These are phyloP conservation scores for Cryptosporidium meleagridis DNA, from an alignment of 169 alveolate genomes.

Conservation along the genomic window DNA sequence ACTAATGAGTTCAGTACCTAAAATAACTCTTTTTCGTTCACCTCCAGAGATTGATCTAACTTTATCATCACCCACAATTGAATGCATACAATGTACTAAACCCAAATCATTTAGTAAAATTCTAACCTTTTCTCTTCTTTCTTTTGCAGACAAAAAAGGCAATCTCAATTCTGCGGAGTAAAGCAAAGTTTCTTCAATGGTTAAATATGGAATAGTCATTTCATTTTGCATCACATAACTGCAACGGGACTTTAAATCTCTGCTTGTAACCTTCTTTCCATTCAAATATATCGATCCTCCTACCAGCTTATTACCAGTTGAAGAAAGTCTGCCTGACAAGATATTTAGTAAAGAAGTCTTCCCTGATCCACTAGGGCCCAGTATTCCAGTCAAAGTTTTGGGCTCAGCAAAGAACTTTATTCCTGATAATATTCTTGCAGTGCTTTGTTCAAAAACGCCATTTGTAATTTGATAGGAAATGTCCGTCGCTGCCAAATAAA, in stretches of 20 bases:
- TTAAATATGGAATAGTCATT: constrained; percentile 82
- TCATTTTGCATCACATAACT: constrained; percentile 88
- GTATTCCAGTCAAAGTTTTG: constrained; percentile 75
- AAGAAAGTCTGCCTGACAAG: constrained; percentile 83
- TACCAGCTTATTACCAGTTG: constrained; percentile 45
- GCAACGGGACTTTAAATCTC: constrained; percentile 73
- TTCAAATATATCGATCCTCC: constrained; percentile 38
- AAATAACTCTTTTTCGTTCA: constrained; percentile 89
- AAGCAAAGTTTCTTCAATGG: constrained; percentile 86
- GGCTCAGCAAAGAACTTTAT: constrained; percentile 66
- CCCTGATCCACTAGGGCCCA: constrained; percentile 92
- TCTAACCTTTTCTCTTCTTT: constrained; percentile 73
- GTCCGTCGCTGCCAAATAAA: constrained; percentile 25
- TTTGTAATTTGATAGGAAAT: constrained; percentile 41
- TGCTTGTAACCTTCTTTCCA: constrained; percentile 74
- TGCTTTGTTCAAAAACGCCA: constrained; percentile 53
- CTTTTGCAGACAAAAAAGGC: constrained; percentile 55
- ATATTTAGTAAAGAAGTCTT: constrained; percentile 91
- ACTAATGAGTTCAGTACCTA: constrained; percentile 90
- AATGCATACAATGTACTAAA: constrained; percentile 77
- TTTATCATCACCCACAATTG: constrained; percentile 83
- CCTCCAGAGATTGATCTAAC: constrained; percentile 92
- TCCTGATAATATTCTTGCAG: constrained; percentile 30
- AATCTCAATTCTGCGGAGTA: constrained; percentile 83
- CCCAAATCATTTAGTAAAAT: constrained; percentile 75